Conservation (phyloP, 257 asterid genomes). For the Anisodus acutangulus region DNA sequence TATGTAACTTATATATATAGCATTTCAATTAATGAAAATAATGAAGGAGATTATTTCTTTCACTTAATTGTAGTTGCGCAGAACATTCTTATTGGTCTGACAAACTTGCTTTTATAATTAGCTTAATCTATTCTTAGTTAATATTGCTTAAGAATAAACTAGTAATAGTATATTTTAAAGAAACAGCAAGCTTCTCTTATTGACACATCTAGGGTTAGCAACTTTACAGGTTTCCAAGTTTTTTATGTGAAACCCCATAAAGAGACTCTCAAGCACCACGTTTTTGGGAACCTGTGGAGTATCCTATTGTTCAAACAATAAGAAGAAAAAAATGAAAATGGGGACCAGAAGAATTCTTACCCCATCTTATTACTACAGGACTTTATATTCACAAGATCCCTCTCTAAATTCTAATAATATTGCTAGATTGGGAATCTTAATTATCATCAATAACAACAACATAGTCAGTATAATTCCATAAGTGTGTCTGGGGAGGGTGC, state of each 20-base stretch:
- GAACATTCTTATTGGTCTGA: slow-evolving; percentile 16
- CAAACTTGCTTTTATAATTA: neutral
- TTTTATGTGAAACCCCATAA: slow-evolving; percentile 25
- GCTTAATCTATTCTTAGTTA: neutral
- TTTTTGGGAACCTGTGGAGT: slow-evolving; percentile 27
- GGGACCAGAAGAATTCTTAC: neutral
- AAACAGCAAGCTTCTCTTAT: slow-evolving; percentile 25
- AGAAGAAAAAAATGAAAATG: neutral
- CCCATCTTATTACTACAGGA: neutral
- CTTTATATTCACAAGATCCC: neutral
- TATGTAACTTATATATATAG: too few species aligned
- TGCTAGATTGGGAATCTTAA: neutral
- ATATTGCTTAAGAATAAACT: neutral
- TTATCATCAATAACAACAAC: too few species aligned
- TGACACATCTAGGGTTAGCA: slow-evolving; percentile 28
- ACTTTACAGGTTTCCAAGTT: slow-evolving; percentile 30
- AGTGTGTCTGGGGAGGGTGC: too few species aligned
- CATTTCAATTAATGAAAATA: too few species aligned
- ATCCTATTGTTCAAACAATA: neutral
- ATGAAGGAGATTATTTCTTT: too few species aligned
- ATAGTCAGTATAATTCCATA: too few species aligned
- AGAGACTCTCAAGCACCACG: slow-evolving; percentile 24
- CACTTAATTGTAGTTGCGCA: neutral
- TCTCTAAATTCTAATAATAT: neutral
- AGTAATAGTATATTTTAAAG: neutral